These are phyloP conservation scores for Neonectria magnoliae DNA, from an alignment of 2,329 filamentous ascomycete species.

Conservation along the genomic window DNA sequence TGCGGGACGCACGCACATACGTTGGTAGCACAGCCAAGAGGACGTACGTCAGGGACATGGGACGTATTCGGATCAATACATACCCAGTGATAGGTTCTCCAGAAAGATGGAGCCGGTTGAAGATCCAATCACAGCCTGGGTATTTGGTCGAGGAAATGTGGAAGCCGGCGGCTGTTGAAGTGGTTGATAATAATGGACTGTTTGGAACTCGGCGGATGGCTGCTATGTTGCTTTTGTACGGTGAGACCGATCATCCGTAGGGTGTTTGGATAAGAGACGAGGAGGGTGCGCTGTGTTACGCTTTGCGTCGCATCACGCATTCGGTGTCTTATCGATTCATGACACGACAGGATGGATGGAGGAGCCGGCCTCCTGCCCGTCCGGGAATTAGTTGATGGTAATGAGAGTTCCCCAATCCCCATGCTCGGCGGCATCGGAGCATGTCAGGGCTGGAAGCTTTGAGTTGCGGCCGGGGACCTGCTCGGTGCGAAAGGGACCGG, in stretches of 20 bases:
- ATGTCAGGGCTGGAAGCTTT: slow-evolving; percentile 25
- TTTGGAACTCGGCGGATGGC: not conserved
- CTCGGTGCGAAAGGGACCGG: slow-evolving; percentile 19
- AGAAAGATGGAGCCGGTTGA: slow-evolving; percentile 15
- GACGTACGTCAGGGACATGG: slow-evolving; percentile 31
- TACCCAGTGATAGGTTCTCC: slow-evolving; percentile 4
- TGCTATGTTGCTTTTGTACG: slow-evolving; percentile 22
- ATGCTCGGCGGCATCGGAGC: slow-evolving; percentile 31
- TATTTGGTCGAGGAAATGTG: slow-evolving; percentile 28
- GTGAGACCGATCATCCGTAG: slow-evolving; percentile 3
- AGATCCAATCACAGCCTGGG: slow-evolving; percentile 33
- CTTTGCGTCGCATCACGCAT: slow-evolving; percentile 27
- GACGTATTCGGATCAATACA: slow-evolving; percentile 31
- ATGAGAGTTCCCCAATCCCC: slow-evolving; percentile 10
- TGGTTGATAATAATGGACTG: slow-evolving; percentile 25
- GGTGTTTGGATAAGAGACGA: not conserved
- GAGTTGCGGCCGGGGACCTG: not conserved
- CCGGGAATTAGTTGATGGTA: slow-evolving; percentile 36
- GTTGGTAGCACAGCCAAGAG: slow-evolving; percentile 10
- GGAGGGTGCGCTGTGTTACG: slow-evolving; percentile 23
- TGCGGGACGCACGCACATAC: slow-evolving; percentile 26
- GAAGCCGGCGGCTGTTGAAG: slow-evolving; percentile 21
- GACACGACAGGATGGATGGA: slow-evolving; percentile 13
- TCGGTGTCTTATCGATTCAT: slow-evolving; percentile 27
- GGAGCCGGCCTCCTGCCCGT: slow-evolving; percentile 28